Base-by-base conservation (phyloP, 169 alveolate species). In the Cryptosporidium ubiquitum region DNA sequence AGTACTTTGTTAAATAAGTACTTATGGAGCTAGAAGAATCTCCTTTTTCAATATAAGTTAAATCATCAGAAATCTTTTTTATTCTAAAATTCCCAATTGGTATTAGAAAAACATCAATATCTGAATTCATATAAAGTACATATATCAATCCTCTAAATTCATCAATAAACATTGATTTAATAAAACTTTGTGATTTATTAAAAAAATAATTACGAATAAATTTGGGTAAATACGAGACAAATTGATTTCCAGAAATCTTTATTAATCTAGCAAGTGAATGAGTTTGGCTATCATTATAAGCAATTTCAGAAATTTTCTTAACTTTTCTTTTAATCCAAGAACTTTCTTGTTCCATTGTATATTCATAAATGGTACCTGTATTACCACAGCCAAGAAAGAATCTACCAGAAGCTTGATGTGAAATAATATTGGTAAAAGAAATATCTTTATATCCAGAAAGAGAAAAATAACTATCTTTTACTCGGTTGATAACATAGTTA, bases 111-210 rank as follows among this genome's bases (percentile, higher is more conserved):
- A 79, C 89, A 37, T 79, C 89, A 40, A 79, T 79, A 66, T 79
- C 89, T 29, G 89, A 79, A 35, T 61, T 79, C 39, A n/a, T 31
- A 49, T 79, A 47, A 16, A 79, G 40, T 14, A 64, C 66, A 79
- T 79, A 79, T 10, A 79, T 66, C 20, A 79, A 31, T 2, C 89
- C 89, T 61, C 89, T 79, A 58, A 58, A 44, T 29, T 79, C 89
- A 79, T 79, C 89, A 79, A 58, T 23, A 79, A 60, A 79, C 51
- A 79, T 60, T 5, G 60, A 39, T 16, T 79, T 61, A 61, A 79
- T 33, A 7, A 5, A 16, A 37, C 37, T 26, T 12, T 64, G 42
- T 18, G 40, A 42, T 18, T 33, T 20, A 26, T 68, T 68, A 58
- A 64, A 61, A 5, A 79, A 23, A 23, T 31, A 23, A 12, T 29